Evolutionary conservation across 495 filamentous ascomycete species (phyloP), one percentile per base, ranked within the genome.

Genomic region (Jackrogersella minutella): DNA sequence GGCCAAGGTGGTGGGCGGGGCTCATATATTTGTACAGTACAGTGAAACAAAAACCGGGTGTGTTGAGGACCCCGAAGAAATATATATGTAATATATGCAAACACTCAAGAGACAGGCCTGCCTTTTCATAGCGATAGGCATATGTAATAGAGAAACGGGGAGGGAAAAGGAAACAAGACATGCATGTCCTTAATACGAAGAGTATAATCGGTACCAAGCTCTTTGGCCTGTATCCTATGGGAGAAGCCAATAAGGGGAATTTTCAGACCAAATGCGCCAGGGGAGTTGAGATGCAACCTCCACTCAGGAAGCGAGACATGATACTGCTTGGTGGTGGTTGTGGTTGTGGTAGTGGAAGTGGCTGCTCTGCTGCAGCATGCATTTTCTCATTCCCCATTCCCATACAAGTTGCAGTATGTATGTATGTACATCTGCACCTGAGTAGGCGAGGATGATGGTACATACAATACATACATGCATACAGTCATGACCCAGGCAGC

Each of bases 171-270:
- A 71, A 47, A 54, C 57, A 52, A 59, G 61, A 62, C 5, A 68
- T 71, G 64, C 64, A 54, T 71, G 68, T 56, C 37, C 64, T 71
- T 69, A 71, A 71, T 73, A 70, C 39, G 30, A 4, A 30, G 50
- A 62, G 58, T 73, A 69, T 73, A 62, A 46, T 22, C 21, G 13
- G 46, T 37, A 65, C 57, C 55, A 63, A 37, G 50, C 24, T 36
- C 30, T 67, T 37, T 55, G 21, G 49, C 54, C 21, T 44, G 28
- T 47, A 51, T 50, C 47, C 30, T 64, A 64, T 56, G 52, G 50
- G 53, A 11, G 37, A 56, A 64, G 41, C 53, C 21, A 33, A 66
- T 58, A 67, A 63, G 55, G 66, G 60, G 53, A 57, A 30, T 64
- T 28, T 37, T 39, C 41, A 58, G 41, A 33, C 58, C 49, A 70